phyloP scores from a whole-genome alignment of 805 yeast genomes.

The Debaryomyces tyrocola region DNA sequence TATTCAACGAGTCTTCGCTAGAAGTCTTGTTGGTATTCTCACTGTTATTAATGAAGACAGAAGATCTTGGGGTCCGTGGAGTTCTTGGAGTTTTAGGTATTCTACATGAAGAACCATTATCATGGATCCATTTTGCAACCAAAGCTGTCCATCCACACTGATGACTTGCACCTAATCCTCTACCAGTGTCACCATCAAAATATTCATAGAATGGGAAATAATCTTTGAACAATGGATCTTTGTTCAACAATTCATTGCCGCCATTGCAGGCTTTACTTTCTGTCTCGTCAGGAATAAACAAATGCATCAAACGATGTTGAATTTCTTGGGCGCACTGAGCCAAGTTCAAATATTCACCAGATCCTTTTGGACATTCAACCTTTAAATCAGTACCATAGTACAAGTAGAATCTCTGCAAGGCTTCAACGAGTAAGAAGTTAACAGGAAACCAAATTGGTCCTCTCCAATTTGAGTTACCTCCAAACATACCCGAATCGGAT shows the following conservation, averaged over 20 bases:
- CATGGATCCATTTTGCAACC: slow-evolving; percentile 88
- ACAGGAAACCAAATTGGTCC: slow-evolving; percentile 98
- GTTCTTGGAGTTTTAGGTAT: slow-evolving; percentile 46
- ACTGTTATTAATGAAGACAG: slow-evolving; percentile 19
- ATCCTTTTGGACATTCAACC: slow-evolving; percentile 85
- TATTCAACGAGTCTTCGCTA: slow-evolving; percentile 26
- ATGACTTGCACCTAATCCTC: slow-evolving; percentile 91
- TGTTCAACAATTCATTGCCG: slow-evolving; percentile 50
- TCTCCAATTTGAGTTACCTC: slow-evolving; percentile 96
- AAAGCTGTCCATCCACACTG: slow-evolving; percentile 97
- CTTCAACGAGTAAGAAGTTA: slow-evolving; percentile 80
- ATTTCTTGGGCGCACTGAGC: slow-evolving; percentile 90
- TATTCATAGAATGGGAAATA: slow-evolving; percentile 80
- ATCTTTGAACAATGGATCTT: slow-evolving; percentile 72
- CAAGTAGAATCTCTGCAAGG: slow-evolving; percentile 80
- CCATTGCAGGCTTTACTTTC: slow-evolving; percentile 81
- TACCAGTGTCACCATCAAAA: slow-evolving; percentile 91
- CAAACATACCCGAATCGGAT: slow-evolving; percentile 90
- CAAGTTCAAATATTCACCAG: slow-evolving; percentile 71
- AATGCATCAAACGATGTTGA: slow-evolving; percentile 78
- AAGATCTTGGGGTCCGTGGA: slow-evolving; percentile 26
- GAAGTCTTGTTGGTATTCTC: slow-evolving; percentile 6
- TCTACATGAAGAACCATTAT: slow-evolving; percentile 73
- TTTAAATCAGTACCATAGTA: slow-evolving; percentile 85
- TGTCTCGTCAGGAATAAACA: slow-evolving; percentile 67